These are phyloP conservation scores for Sporobolus alterniflorus DNA, from an alignment of 202 grass and related monocot genomes.

Conservation along the genomic window DNA sequence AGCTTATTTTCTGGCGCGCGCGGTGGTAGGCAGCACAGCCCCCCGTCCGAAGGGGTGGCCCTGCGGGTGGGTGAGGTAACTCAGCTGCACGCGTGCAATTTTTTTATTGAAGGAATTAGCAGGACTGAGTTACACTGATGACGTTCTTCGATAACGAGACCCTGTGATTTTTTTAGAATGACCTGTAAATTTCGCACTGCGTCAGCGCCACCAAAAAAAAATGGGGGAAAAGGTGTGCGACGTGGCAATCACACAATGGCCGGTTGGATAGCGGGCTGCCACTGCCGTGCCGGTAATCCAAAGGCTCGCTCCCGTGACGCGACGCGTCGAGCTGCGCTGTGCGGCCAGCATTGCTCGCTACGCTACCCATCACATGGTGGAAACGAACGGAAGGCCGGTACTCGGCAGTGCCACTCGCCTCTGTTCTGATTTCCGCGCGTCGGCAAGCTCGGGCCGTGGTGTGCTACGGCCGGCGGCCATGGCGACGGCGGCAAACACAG, in stretches of 20 bases:
- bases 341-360: conserved; percentile 21
- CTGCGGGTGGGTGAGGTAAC: too few species aligned
- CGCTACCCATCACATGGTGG: not conserved
- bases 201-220: too few species aligned
- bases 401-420: not conserved
- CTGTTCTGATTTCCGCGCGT: not conserved
- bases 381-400: not conserved
- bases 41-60: too few species aligned
- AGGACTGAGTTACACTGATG: too few species aligned
- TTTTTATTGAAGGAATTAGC: too few species aligned
- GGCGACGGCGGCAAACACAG: not conserved
- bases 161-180: too few species aligned
- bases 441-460: not conserved
- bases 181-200: too few species aligned
- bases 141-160: too few species aligned
- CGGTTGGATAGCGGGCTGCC: not conserved
- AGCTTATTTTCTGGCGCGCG: too few species aligned
- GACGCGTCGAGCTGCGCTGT: not conserved
- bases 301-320: not conserved
- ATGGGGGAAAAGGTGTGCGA: too few species aligned
- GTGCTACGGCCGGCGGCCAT: not conserved
- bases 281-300: not conserved
- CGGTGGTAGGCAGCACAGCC: too few species aligned
- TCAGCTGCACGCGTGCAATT: too few species aligned
- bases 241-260: not conserved